These are phyloP conservation scores for Penicillium rolfsii DNA, from an alignment of 2,329 filamentous ascomycete genomes.

Conservation along the genomic window DNA sequence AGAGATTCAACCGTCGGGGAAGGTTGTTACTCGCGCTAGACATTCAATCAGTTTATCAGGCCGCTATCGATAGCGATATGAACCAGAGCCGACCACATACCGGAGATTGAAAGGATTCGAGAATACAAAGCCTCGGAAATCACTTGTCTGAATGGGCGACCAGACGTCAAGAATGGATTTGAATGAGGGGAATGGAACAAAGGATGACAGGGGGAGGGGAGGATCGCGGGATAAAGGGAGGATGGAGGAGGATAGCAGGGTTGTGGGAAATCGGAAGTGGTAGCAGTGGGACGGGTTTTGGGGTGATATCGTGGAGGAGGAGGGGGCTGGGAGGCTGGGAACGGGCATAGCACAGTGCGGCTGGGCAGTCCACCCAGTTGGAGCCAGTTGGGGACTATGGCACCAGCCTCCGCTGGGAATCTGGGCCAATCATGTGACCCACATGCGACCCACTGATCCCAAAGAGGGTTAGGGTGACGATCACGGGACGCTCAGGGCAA, in stretches of 20 bases:
- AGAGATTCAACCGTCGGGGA: constrained; percentile 20
- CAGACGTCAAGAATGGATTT: background rate
- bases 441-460: background rate
- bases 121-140: constrained; percentile 1
- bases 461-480: constrained; percentile 20
- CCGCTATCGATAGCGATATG: constrained; percentile 13
- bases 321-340: constrained; percentile 34
- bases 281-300: constrained; percentile 10
- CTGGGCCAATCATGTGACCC: constrained; percentile 17
- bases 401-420: constrained; percentile 25
- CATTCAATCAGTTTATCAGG: constrained; percentile 23
- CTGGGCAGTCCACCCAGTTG: constrained; percentile 11
- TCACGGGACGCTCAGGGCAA: constrained; percentile 29
- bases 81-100: constrained; percentile 31
- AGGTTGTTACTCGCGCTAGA: constrained; percentile 28
- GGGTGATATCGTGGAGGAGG: constrained; percentile 30
- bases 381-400: background rate
- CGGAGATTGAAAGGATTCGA: constrained; percentile 18
- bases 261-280: constrained; percentile 13
- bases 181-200: background rate
- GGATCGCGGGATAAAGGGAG: constrained; percentile 6
- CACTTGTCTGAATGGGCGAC: background rate
- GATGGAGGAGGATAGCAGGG: constrained; percentile 17
- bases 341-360: constrained; percentile 27
- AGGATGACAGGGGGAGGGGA: background rate